phyloP scores from a whole-genome alignment of 371 early-diverging fungal genomes.

The Mortierella sp. region DNA sequence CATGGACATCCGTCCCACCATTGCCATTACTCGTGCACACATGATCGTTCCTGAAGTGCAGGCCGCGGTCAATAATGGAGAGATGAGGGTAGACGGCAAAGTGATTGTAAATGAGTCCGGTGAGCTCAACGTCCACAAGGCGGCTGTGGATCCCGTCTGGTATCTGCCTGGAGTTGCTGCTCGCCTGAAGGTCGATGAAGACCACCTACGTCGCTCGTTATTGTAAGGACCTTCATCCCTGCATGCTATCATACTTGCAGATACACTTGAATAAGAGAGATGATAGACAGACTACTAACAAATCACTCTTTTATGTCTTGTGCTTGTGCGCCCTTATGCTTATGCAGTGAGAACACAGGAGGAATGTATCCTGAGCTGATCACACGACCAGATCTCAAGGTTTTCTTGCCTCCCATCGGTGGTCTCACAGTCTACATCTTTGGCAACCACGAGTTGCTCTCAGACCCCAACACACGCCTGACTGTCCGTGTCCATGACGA shows the following conservation, averaged over 20 bases:
- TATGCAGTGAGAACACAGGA: constrained; percentile 79
- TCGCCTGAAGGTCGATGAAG: constrained; percentile 90
- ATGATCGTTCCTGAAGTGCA: constrained; percentile 95
- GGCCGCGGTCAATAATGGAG: constrained; percentile 73
- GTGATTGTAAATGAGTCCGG: constrained; percentile 83
- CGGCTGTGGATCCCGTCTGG: constrained; percentile 98
- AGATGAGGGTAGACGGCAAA: constrained; percentile 82
- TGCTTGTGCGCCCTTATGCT: not conserved
- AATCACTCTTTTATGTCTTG: constrained; percentile 1
- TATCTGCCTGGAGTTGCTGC: constrained; percentile 93
- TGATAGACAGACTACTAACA: not conserved
- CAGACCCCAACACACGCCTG: constrained; percentile 85
- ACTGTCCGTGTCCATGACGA: constrained; percentile 95
- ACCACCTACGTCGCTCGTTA: constrained; percentile 83
- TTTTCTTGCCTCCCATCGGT: constrained; percentile 96
- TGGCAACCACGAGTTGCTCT: constrained; percentile 85
- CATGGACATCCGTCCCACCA: constrained; percentile 92
- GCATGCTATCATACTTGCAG: too few relatives aligned
- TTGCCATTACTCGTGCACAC: constrained; percentile 95
- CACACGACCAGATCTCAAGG: constrained; percentile 93
- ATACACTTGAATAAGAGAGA: too few relatives aligned
- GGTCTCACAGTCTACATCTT: constrained; percentile 95
- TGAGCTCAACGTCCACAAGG: constrained; percentile 92
- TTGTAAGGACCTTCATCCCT: too few relatives aligned
- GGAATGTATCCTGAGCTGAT: constrained; percentile 98